These are phyloP conservation scores for Coemansia sp. DNA, from an alignment of 192 early-diverging fungal species.

Conservation along the genomic window DNA sequence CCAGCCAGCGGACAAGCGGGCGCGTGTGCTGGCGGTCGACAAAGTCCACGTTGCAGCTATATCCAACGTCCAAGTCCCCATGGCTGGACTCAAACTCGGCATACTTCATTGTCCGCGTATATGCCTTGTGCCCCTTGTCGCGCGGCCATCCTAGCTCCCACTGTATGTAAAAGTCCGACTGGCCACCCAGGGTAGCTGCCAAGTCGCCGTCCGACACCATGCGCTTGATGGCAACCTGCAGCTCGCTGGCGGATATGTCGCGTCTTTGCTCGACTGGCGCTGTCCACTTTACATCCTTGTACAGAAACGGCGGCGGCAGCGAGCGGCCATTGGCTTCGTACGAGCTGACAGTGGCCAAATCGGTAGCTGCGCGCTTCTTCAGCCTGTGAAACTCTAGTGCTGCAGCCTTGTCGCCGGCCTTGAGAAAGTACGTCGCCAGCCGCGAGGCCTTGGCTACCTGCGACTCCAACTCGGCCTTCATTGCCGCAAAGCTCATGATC, in stretches of 20 bases:
- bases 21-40: constrained; percentile 38
- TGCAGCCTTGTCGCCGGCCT: constrained; percentile 32
- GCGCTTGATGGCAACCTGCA: constrained; percentile 39
- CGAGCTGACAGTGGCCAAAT: constrained; percentile 28
- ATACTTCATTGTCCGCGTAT: constrained; percentile 38
- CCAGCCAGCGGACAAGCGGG: constrained; percentile 44
- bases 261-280: constrained; percentile 44
- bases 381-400: constrained; percentile 51
- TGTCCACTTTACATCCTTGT: constrained; percentile 39
- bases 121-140: constrained; percentile 33
- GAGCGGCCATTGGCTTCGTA: constrained; percentile 30
- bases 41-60: constrained; percentile 34
- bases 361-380: constrained; percentile 40
- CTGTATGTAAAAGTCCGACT: constrained; percentile 43
- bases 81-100: constrained; percentile 39
- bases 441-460: constrained; percentile 34
- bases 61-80: constrained; percentile 29
- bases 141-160: constrained; percentile 50
- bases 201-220: constrained; percentile 47
- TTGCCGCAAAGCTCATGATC: constrained; percentile 28
- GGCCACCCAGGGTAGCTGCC: constrained; percentile 38
- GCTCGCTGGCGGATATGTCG: constrained; percentile 43
- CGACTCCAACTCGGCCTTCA: constrained; percentile 23
- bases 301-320: constrained; percentile 35
- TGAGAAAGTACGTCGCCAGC: constrained; percentile 35